Evolutionary conservation across 306 rosid species (phyloP), one percentile per base, ranked within the genome.

Genomic region (Prunus mira): DNA sequence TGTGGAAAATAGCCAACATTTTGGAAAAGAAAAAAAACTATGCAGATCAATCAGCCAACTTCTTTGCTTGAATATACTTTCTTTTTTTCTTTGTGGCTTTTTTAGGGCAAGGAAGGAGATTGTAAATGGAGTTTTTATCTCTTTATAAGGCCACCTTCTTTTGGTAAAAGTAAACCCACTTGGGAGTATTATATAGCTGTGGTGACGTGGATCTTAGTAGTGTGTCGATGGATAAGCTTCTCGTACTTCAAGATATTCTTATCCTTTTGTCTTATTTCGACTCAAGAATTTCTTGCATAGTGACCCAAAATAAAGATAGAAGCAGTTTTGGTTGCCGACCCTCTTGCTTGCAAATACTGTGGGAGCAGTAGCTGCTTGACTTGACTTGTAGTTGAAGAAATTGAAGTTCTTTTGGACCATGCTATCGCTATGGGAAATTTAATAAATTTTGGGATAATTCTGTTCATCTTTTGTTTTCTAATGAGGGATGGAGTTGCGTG

Each of bases 1-100:
- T 79, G 80, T 95, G 99, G 24, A 95, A 95, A 77, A 95, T 92
- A 19, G 96, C 97, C 76, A 95, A 84, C 99, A 95, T 95, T 22
- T 75, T 82, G 14, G 25, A 0, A 50, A 2, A 5, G 10, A 18
- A 24, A 6, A 24, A 18, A 28, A 12, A 5, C 12, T 18, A 51
- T 1, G 30, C 75, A 52, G 75, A 71, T 5, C 45, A 8, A 25
- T n/a, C 3, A 50, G 67, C n/a, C 12, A 46, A 56, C 32, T 68
- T 13, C 19, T 2, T 3, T 25, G 24, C 12, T 9, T 9, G 11
- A 1, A 7, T 69, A 41, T 17, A 27, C 1, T 18, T 49, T 9
- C 9, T 7, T 38, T 38, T 6, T 27, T 27, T 2, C 43, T 38
- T 38, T 38, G 3, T 12, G 38, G 9, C 6, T 22, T 5, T 15